Evolutionary conservation across 257 asterid species (phyloP).

Genomic region (Nicotiana noctiflora): DNA sequence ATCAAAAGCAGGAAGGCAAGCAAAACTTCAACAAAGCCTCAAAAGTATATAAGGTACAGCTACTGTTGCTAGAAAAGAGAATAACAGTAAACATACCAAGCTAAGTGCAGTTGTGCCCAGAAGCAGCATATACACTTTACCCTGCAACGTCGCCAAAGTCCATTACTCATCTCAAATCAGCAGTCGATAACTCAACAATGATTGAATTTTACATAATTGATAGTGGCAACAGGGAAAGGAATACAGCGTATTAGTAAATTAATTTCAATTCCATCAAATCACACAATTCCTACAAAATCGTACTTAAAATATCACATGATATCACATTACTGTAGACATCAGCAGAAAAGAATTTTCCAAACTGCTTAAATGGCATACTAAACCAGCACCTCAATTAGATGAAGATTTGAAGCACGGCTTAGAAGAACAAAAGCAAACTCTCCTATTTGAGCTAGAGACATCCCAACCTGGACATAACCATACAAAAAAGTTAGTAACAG

Average conservation of each 20-base stretch:
- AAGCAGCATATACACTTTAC: conserved; percentile 67
- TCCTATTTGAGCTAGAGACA: conserved; percentile 90
- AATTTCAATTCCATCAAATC: not conserved
- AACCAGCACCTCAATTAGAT: conserved; percentile 57
- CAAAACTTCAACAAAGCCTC: not conserved
- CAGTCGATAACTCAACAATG: not conserved
- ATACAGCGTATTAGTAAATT: not conserved
- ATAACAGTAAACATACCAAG: conserved; percentile 39
- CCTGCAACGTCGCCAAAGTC: conserved; percentile 35
- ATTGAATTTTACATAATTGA: not conserved
- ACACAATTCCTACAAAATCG: not conserved
- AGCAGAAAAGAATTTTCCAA: not conserved
- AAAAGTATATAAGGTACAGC: not conserved
- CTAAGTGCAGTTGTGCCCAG: conserved; percentile 86
- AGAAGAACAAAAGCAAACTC: conserved; percentile 88
- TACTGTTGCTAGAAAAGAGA: not conserved
- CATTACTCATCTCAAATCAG: not conserved
- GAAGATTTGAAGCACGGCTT: conserved; percentile 78
- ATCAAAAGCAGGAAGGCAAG: not conserved
- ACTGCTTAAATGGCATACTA: not conserved
- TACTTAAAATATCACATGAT: not conserved
- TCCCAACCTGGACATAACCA: conserved; percentile 54
- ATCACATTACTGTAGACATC: not conserved
- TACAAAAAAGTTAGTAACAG: not conserved
- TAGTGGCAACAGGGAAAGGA: not conserved